Base-by-base conservation (phyloP, 345 rosid genomes). In the Arabis hirsuta region DNA sequence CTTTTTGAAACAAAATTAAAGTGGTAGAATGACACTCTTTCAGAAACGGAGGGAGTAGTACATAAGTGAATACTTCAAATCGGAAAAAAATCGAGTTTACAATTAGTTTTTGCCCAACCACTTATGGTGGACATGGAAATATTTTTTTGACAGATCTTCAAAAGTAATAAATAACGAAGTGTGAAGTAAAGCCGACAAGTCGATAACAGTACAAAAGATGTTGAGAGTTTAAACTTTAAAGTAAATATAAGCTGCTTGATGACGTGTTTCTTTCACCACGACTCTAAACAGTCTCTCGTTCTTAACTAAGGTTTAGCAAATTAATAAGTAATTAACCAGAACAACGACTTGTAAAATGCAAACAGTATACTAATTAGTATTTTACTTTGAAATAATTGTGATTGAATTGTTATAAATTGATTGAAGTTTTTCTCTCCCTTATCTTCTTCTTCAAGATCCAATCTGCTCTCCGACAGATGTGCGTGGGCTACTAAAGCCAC, bases 141-240 rank as follows among this genome's bases (percentile, higher is more conserved):
- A 22, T 22, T 22, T 22, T 22, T 22, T 1, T 22, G 2, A 22
- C 1, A 29, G 39, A 41, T 61, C 22, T 48, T 39, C 12, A 69
- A 71, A 22, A 22, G 24, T 41, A 71, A 59, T 24, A 16, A 5
- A 34, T 34, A 62, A 31, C 12, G 27, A 42, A 52, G 29, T 62
- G 61, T 62, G 61, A 52, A 43, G 62, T 20, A 52, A 62, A 62
- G 55, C 76, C 69, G 64, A 46, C 58, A 73, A 64, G 58, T 55
- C 65, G 77, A 55, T 55, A 64, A 46, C 26, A 73, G 39, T 36
- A 55, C 12, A 24, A 56, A 63, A 73, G 44, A 48, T 34, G 59
- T 73, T 65, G 77, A 66, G 20, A 72, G 61, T 50, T 31, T 26
- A 13, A 72, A 16, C 16, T 16, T 16, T 16, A 16, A 54, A 61